Evolutionary conservation across 2,329 filamentous ascomycete species (phyloP).

Genomic region (Leptosphaerulina australis): DNA sequence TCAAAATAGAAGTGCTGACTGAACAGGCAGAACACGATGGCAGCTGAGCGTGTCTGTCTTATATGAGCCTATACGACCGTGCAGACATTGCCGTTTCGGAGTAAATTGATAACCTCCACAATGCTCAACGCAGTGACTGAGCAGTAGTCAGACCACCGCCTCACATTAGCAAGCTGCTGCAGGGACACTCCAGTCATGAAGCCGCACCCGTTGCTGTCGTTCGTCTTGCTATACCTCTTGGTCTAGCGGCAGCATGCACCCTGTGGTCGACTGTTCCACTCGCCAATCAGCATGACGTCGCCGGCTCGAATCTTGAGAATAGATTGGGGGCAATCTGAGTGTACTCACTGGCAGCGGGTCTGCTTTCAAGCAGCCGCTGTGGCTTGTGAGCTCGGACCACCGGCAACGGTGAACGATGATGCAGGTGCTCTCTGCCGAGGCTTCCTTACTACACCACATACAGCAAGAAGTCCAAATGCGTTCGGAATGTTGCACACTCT

Average conservation of each 20-base stretch:
- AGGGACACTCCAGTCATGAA: constrained; percentile 19
- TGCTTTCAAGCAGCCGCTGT: constrained; percentile 17
- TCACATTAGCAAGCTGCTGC: constrained; percentile 17
- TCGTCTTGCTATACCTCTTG: background rate
- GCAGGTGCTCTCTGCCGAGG: constrained; percentile 25
- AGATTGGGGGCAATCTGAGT: constrained; percentile 26
- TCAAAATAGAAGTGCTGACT: constrained; percentile 16
- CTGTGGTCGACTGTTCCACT: constrained; percentile 3
- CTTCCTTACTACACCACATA: constrained; percentile 11
- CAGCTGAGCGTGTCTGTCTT: constrained; percentile 9
- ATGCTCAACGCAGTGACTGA: constrained; percentile 10
- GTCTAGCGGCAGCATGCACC: background rate
- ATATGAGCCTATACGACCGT: constrained; percentile 9
- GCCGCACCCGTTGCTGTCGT: constrained; percentile 4
- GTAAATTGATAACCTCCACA: constrained; percentile 19
- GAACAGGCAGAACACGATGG: constrained; percentile 9
- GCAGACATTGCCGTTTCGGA: constrained; percentile 21
- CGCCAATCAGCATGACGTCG: constrained; percentile 23
- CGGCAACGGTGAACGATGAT: constrained; percentile 17
- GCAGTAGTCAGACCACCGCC: constrained; percentile 8
- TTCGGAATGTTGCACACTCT: constrained; percentile 20
- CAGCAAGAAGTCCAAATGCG: constrained; percentile 6
- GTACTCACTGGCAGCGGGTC: constrained; percentile 21
- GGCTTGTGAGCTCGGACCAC: constrained; percentile 9
- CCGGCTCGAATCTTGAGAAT: constrained; percentile 4